Conservation (phyloP, 2,329 filamentous ascomycete species). For the Chaetomium olivaceum region DNA sequence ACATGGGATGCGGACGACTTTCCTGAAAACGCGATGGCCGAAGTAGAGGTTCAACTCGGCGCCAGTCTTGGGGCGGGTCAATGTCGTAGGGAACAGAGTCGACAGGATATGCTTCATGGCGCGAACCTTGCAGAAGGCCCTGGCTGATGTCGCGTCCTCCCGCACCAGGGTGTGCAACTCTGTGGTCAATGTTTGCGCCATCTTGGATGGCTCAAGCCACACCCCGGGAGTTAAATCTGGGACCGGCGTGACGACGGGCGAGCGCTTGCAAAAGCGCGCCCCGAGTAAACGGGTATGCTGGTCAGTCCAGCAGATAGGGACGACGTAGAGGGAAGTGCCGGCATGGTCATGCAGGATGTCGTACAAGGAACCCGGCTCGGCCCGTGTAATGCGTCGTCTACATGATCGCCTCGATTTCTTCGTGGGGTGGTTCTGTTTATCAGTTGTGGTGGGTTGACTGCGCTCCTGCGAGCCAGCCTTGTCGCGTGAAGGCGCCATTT, state of each 20-base stretch:
- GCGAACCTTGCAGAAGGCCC: slow-evolving; percentile 41
- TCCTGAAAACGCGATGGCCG: slow-evolving; percentile 47
- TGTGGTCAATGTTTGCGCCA: slow-evolving; percentile 46
- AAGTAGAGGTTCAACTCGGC: slow-evolving; percentile 54
- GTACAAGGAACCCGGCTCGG: slow-evolving; percentile 52
- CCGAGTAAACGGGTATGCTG: slow-evolving; percentile 51
- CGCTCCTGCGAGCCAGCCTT: slow-evolving; percentile 13
- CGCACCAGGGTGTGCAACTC: slow-evolving; percentile 43
- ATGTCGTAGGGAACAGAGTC: slow-evolving; percentile 44
- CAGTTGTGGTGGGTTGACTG: slow-evolving; percentile 8
- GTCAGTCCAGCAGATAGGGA: slow-evolving; percentile 59
- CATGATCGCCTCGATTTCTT: slow-evolving; percentile 24
- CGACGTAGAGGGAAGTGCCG: slow-evolving; percentile 51
- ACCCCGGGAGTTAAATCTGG: slow-evolving; percentile 34
- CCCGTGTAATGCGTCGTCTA: slow-evolving; percentile 41
- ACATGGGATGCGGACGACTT: slow-evolving; percentile 50
- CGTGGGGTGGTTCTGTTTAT: not conserved
- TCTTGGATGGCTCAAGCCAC: slow-evolving; percentile 41
- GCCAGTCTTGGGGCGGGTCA: slow-evolving; percentile 37
- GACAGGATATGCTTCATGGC: slow-evolving; percentile 48
- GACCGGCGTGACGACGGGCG: slow-evolving; percentile 45
- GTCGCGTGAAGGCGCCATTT: slow-evolving; percentile 32
- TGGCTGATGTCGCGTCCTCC: slow-evolving; percentile 39
- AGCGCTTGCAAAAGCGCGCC: slow-evolving; percentile 47
- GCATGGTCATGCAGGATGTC: slow-evolving; percentile 53